Evolutionary conservation across 2,329 filamentous ascomycete species (phyloP), one percentile per base, ranked within the genome.

Genomic region (Pseudogymnoascus sp.): DNA sequence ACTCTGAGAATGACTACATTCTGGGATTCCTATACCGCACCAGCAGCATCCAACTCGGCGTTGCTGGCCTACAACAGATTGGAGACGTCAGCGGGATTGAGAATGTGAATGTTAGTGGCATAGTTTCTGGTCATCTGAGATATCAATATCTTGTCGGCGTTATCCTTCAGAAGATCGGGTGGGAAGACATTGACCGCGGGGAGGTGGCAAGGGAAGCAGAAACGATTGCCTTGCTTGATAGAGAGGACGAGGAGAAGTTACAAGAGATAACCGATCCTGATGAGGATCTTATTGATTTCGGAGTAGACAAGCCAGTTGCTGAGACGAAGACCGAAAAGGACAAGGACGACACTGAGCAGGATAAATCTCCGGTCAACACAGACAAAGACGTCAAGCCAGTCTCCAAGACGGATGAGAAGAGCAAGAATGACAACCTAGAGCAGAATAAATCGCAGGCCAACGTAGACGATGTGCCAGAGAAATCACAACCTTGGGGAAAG

Each of bases 1-100:
- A 89, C 76, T 93, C 90, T 1, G 86, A 88, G 62, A 93, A 95
- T 66, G 93, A 97, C 75, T 90, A 91, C 71, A 86, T 97, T 34
- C 85, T 97, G 1, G 92, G 86, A 0, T 93, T 96, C 73, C 79
- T 96, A 16, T 96, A 97, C 74, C 86, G 93, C 51, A 88, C 91
- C 2, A 92, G 90, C 43, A 92, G 88, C 65, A 83, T 96, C 28
- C 89, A 95, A 68, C 83, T 90, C 43, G 93, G 93, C 3, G 85
- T 96, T 45, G 92, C 92, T 0, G 93, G 93, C 0, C 78, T 98
- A 1, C 90, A 96, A 73, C 81, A 85, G 34, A 84, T 96, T 23
- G 77, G 85, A 64, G 83, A 81, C 7, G 84, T 93, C 14, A 81
- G 84, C 4, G 88, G 88, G 2, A 81, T 95, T 72, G 82, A 85